Conservation (phyloP, 1,284 basidiomycete genomes). For the Boletus sp. region DNA sequence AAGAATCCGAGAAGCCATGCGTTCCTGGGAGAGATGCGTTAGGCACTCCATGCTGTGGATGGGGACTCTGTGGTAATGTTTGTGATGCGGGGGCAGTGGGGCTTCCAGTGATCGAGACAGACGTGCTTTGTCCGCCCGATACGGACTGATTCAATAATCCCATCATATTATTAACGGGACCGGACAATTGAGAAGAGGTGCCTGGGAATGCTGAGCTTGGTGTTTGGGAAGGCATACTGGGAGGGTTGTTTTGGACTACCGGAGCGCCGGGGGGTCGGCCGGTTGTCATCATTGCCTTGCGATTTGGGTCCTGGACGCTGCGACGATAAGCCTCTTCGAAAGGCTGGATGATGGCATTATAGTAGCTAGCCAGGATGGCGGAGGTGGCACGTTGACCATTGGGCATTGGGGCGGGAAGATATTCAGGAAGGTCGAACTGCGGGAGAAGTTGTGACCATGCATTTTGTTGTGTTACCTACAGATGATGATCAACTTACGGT, state of each 20-base stretch:
- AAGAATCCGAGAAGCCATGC: slow-evolving; percentile 26
- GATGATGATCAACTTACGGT: slow-evolving; percentile 5
- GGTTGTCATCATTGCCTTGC: slow-evolving; percentile 44
- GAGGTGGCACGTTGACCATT: slow-evolving; percentile 49
- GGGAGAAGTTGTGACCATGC: slow-evolving; percentile 50
- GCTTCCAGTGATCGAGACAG: slow-evolving; percentile 21
- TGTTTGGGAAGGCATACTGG: slow-evolving; percentile 17
- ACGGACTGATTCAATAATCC: slow-evolving; percentile 30
- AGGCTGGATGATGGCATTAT: slow-evolving; percentile 55
- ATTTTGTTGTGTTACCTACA: slow-evolving; percentile 38
- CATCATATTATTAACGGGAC: slow-evolving; percentile 27
- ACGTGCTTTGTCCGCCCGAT: slow-evolving; percentile 17
- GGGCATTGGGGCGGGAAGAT: slow-evolving; percentile 42
- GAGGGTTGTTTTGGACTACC: slow-evolving; percentile 16
- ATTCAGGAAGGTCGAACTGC: slow-evolving; percentile 63
- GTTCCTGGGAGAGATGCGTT: slow-evolving; percentile 26
- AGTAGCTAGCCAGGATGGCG: slow-evolving; percentile 51
- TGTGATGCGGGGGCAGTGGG: slow-evolving; percentile 35
- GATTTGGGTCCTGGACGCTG: slow-evolving; percentile 48
- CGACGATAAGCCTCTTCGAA: slow-evolving; percentile 68
- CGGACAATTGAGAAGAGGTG: slow-evolving; percentile 23
- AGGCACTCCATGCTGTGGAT: slow-evolving; percentile 33
- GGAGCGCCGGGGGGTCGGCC: slow-evolving; percentile 25
- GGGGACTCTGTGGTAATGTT: slow-evolving; percentile 38
- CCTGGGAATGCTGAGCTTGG: slow-evolving; percentile 11